Evolutionary conservation across 129 eudicot species (phyloP), one percentile per base, ranked within the genome.

Genomic region (Centaurea solstitialis): DNA sequence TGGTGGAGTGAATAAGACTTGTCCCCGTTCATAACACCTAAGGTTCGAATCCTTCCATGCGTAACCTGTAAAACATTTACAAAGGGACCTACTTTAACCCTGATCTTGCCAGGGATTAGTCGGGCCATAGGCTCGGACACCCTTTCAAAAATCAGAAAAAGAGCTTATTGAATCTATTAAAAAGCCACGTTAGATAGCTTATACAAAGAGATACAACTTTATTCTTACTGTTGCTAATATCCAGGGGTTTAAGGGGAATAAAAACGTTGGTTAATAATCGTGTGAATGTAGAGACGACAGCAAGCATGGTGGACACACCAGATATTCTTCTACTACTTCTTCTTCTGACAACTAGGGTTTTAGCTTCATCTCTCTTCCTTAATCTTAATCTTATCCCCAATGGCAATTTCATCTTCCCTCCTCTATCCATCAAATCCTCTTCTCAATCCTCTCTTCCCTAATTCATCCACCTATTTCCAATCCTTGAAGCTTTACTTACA

Each of bases 341-440:
- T n/a, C n/a, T 33, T 6, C 84, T 35, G 47, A 68, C 33, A 33
- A 26, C 30, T 79, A 88, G 92, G 94, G 94, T 92, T 90, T 92
- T 62, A 86, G 86, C 37, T 84, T 81, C 33, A 67, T 72, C 72
- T 68, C 76, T 74, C 75, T n/a, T n/a, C n/a, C n/a, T n/a, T n/a
- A n/a, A n/a, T n/a, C 74, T 43, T 26, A 26, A 26, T 26, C 30
- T 26, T 72, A 68, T 77, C 79, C 76, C 45, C 9, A 41, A 90
- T 87, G 93, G 82, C 97, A 35, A 77, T 80, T 69, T 80, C 83
- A 15, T 81, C 86, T n/a, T n/a, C n/a, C n/a, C n/a, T n/a, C 8
- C 79, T 86, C 10, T 66, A 53, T 62, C 76, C 88, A 3, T 72
- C 83, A 70, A 81, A 62, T 82, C 78, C 81, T 8, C 33, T 37